These are phyloP conservation scores for Danielia reshetovae DNA, from an alignment of 805 yeast genomes.

Conservation along the genomic window DNA sequence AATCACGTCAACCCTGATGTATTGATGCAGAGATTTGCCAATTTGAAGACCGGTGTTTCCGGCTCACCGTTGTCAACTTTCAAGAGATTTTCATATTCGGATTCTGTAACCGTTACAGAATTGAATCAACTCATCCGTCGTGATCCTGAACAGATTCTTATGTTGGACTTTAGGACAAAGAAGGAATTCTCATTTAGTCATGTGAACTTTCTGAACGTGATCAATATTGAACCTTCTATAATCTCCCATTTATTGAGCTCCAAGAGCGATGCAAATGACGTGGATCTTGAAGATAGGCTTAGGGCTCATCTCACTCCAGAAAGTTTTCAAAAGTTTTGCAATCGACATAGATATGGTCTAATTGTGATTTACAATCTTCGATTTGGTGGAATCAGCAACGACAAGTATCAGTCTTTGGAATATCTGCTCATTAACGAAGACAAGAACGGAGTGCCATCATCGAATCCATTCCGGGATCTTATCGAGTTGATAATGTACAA, in stretches of 20 bases:
- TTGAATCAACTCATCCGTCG: conserved; percentile 9
- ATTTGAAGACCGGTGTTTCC: neutral
- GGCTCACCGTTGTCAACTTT: neutral
- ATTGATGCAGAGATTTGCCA: neutral
- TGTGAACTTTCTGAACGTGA: conserved; percentile 52
- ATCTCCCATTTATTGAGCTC: conserved; percentile 15
- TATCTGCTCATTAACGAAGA: conserved; percentile 31
- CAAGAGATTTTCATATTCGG: conserved; percentile 1
- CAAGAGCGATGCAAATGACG: conserved; percentile 45
- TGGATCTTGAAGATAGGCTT: conserved; percentile 64
- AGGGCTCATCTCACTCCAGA: conserved; percentile 50
- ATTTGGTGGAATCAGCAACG: conserved; percentile 26
- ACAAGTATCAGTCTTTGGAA: conserved; percentile 35
- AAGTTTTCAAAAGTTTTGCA: conserved; percentile 52
- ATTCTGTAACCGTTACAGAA: conserved; percentile 9
- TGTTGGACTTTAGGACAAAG: conserved; percentile 69
- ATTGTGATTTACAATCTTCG: conserved; percentile 61
- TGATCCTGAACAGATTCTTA: conserved; percentile 30
- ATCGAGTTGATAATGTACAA: conserved; percentile 28
- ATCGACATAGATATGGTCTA: conserved; percentile 53
- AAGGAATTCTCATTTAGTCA: conserved; percentile 60
- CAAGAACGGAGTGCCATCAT: conserved; percentile 37
- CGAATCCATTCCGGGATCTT: conserved; percentile 57
- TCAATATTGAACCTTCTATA: conserved; percentile 68
- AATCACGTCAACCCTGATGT: neutral